Percentiles rank a stretch among this genome's conserved stretches.
These are phyloP conservation scores for Candida yuanshanica DNA, from an alignment of 805 yeast species.

Conservation along the genomic window DNA sequence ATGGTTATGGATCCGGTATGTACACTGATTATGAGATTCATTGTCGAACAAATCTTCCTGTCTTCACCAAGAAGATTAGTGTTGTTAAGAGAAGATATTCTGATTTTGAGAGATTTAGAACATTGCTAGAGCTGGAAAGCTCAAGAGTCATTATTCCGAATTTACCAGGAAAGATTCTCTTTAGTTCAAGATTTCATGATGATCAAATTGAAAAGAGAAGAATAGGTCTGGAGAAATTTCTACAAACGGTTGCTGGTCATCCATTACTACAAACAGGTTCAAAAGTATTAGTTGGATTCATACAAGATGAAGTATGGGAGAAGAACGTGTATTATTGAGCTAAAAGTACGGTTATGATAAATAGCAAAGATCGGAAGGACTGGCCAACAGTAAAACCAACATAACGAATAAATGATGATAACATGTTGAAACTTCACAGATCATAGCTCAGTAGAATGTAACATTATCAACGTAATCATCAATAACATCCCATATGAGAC, in stretches of 20 bases:
- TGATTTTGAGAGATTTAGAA: slow-evolving; percentile 80
- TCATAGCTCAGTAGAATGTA: slow-evolving; percentile 2
- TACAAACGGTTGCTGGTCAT: slow-evolving; percentile 81
- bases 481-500: slow-evolving; percentile 7
- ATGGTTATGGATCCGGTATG: slow-evolving; percentile 58
- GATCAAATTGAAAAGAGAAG: slow-evolving; percentile 80
- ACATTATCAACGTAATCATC: slow-evolving; percentile 5
- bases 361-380: background rate
- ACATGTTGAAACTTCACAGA: no score
- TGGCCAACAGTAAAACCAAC: no score
- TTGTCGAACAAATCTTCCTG: slow-evolving; percentile 88
- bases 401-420: background rate
- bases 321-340: slow-evolving; percentile 17
- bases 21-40: slow-evolving; percentile 90
- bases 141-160: slow-evolving; percentile 79
- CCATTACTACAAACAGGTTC: slow-evolving; percentile 89
- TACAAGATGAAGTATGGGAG: slow-evolving; percentile 85
- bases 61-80: slow-evolving; percentile 60
- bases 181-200: slow-evolving; percentile 70
- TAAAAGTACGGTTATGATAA: background rate
- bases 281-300: slow-evolving; percentile 68
- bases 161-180: slow-evolving; percentile 78
- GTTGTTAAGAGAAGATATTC: slow-evolving; percentile 81
- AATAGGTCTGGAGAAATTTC: slow-evolving; percentile 75
- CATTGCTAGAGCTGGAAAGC: slow-evolving; percentile 67